Evolutionary conservation across 2,329 filamentous ascomycete species (phyloP).

Genomic region (Thelonectria blattea): DNA sequence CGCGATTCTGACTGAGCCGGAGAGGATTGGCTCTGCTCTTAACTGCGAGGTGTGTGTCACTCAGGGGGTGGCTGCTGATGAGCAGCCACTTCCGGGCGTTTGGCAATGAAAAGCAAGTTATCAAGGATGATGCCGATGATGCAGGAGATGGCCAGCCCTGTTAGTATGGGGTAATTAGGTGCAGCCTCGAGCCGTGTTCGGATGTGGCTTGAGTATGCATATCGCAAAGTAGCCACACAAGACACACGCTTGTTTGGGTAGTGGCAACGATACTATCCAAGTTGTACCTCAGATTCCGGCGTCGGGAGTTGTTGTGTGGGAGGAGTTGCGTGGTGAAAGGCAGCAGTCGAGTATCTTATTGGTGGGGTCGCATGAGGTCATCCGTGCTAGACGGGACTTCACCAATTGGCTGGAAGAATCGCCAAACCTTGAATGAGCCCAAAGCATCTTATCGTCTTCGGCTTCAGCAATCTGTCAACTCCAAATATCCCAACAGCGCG

Average conservation of each 20-base stretch:
- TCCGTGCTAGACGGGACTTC: slow-evolving; percentile 26
- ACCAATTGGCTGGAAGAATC: slow-evolving; percentile 35
- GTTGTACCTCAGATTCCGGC: too few relatives aligned
- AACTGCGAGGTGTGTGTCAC: not conserved
- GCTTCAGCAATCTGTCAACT: slow-evolving; percentile 9
- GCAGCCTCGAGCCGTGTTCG: too few relatives aligned
- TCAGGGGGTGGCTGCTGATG: not conserved
- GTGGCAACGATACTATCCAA: too few relatives aligned
- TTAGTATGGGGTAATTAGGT: too few relatives aligned
- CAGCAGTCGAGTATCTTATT: not conserved
- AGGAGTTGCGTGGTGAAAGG: too few relatives aligned
- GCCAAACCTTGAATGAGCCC: slow-evolving; percentile 27
- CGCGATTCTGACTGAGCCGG: not conserved
- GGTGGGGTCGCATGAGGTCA: slow-evolving; percentile 42
- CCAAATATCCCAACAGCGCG: slow-evolving; percentile 5
- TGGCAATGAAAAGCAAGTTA: not conserved
- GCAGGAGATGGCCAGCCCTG: too few relatives aligned
- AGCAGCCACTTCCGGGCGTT: not conserved
- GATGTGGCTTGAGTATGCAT: too few relatives aligned
- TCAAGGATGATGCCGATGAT: not conserved
- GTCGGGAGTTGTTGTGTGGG: too few relatives aligned
- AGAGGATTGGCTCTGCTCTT: not conserved
- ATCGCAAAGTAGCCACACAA: too few relatives aligned
- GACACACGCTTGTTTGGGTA: too few relatives aligned
- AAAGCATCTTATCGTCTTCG: slow-evolving; percentile 1